Evolutionary conservation across 352 stramenopile species (phyloP).

Genomic region (Blastocystis sp.): DNA sequence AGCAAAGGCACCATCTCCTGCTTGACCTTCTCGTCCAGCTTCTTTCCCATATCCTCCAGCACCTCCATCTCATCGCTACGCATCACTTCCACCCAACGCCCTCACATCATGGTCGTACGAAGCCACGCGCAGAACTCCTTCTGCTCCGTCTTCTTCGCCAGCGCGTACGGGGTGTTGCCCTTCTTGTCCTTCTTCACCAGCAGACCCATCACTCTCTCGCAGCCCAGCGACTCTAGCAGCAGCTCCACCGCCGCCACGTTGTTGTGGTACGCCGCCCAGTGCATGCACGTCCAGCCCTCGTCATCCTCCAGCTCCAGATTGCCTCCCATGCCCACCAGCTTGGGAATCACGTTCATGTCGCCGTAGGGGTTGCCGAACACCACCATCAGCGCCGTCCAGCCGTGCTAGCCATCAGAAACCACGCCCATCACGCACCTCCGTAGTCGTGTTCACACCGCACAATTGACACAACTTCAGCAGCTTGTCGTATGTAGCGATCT

Average conservation of each 20-base stretch:
- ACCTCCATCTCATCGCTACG: slow-evolving; percentile 51
- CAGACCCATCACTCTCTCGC: background rate
- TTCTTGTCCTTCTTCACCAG: slow-evolving; percentile 56
- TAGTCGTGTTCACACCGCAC: slow-evolving; percentile 11
- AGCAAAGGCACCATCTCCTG: slow-evolving; percentile 36
- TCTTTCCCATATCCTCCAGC: slow-evolving; percentile 30
- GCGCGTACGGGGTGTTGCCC: slow-evolving; percentile 7
- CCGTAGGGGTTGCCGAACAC: slow-evolving; percentile 59
- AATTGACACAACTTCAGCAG: slow-evolving; percentile 3
- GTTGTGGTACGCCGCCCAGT: slow-evolving; percentile 68
- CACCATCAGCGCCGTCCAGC: slow-evolving; percentile 65
- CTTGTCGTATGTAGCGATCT: slow-evolving; percentile 50
- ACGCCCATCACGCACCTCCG: background rate
- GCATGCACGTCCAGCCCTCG: slow-evolving; percentile 48
- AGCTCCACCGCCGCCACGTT: slow-evolving; percentile 59
- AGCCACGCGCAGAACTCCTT: slow-evolving; percentile 34
- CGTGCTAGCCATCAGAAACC: slow-evolving; percentile 10
- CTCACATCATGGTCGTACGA: slow-evolving; percentile 2
- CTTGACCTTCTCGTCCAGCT: slow-evolving; percentile 1
- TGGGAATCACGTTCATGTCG: slow-evolving; percentile 8
- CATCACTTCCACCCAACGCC: background rate
- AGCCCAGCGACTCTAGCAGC: slow-evolving; percentile 10
- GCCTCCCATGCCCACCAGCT: slow-evolving; percentile 15
- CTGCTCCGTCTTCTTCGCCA: slow-evolving; percentile 46
- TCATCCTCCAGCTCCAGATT: slow-evolving; percentile 27